Conservation (phyloP, 73 alveolate species). For the Symbiodinium pilosum region DNA sequence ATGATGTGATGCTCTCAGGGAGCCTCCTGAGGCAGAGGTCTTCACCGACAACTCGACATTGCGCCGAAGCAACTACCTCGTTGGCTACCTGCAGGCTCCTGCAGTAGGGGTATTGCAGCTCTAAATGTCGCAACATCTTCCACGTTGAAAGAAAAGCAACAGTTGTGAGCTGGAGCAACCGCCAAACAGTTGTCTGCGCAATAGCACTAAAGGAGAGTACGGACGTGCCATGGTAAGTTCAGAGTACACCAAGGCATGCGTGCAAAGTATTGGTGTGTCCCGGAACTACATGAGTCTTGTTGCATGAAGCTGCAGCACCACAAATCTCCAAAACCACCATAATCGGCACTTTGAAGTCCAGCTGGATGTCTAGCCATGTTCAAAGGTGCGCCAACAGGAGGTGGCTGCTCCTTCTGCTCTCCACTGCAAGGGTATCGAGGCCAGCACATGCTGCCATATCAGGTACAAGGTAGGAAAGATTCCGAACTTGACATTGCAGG, state of each 20-base stretch:
- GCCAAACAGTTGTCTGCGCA: too few species aligned
- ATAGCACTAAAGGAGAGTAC: not conserved
- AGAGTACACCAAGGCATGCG: too few species aligned
- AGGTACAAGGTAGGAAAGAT: too few species aligned
- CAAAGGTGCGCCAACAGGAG: not conserved
- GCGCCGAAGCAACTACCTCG: conserved; percentile 83
- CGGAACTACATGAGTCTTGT: too few species aligned
- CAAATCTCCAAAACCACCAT: too few species aligned
- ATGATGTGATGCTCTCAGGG: too few species aligned
- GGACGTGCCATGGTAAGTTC: not conserved
- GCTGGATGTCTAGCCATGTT: too few species aligned
- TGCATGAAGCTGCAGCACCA: too few species aligned
- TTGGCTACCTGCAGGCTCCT: conserved; percentile 79
- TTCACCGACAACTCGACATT: conserved; percentile 56
- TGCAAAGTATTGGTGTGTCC: too few species aligned
- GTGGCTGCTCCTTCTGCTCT: not conserved
- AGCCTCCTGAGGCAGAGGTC: conserved; percentile 23
- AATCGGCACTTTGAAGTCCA: too few species aligned
- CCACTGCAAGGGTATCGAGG: not conserved
- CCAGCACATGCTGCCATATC: too few species aligned
- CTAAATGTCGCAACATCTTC: not conserved
- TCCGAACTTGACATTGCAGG: too few species aligned
- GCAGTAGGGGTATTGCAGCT: not conserved
- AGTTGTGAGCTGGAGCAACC: not conserved
- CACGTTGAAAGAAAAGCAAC: not conserved